A percentile compares a stretch with the other conserved stretches of the same genome.
Evolutionary conservation across 768 basidiomycete species (phyloP).

Genomic region (Lepiota subincarnata): DNA sequence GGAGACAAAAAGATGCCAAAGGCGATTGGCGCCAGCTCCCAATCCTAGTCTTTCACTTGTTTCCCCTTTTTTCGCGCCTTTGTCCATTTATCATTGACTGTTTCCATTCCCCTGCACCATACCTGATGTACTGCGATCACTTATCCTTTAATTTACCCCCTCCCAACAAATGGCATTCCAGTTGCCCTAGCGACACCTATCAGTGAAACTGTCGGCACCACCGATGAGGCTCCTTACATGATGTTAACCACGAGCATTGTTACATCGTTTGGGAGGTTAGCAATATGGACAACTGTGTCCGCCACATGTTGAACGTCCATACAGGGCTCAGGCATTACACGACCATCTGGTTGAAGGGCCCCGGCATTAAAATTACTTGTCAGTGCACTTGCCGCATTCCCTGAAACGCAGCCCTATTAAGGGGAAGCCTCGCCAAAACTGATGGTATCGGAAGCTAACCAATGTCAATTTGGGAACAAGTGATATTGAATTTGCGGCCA

Average conservation of each 20-base stretch:
- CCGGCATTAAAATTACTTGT: constrained; percentile 43
- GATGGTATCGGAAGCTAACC: constrained; percentile 33
- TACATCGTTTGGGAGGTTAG: constrained; percentile 61
- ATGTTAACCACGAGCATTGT: constrained; percentile 70
- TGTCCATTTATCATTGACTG: background rate
- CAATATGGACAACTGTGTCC: constrained; percentile 65
- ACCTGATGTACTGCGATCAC: background rate
- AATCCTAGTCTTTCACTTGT: constrained; percentile 17
- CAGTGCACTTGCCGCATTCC: constrained; percentile 69
- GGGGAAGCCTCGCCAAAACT: background rate
- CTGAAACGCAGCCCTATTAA: constrained; percentile 26
- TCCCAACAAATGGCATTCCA: constrained; percentile 26
- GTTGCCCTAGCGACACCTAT: constrained; percentile 20
- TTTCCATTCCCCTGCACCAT: background rate
- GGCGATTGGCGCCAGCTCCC: constrained; percentile 38
- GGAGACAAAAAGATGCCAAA: constrained; percentile 98
- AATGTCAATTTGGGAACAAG: constrained; percentile 80
- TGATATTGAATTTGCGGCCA: constrained; percentile 67
- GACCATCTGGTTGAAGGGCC: constrained; percentile 67
- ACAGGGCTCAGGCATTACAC: constrained; percentile 49
- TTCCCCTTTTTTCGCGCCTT: background rate
- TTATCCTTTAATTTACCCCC: constrained; percentile 19
- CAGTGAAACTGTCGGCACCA: background rate
- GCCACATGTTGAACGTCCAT: constrained; percentile 75
- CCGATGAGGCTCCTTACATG: constrained; percentile 43